A percentile compares a stretch with the other conserved stretches of the same genome.
Conservation (phyloP, 2,329 filamentous ascomycete genomes). For the Alternaria postmessia region DNA sequence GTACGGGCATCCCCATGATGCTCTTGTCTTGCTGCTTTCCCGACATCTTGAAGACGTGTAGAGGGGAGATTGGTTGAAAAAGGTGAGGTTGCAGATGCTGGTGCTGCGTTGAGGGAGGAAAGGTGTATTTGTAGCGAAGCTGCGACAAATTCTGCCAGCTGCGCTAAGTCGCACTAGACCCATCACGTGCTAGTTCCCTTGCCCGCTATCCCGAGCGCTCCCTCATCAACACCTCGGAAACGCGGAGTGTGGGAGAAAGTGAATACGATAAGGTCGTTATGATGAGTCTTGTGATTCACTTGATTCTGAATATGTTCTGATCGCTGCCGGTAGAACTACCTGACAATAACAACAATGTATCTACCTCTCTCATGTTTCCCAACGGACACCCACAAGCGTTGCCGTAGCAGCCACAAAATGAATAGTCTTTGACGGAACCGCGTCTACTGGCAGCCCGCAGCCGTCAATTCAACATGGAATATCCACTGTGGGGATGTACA, state of each 20-base stretch:
- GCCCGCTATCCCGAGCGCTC: conserved; percentile 31
- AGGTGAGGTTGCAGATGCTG: conserved; percentile 25
- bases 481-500: conserved; percentile 31
- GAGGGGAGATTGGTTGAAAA: conserved; percentile 34
- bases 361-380: background rate
- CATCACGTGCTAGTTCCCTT: conserved; percentile 19
- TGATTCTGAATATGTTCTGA: fast-evolving
- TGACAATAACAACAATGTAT: background rate
- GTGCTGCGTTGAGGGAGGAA: conserved; percentile 29
- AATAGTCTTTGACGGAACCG: conserved; percentile 19
- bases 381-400: conserved; percentile 21
- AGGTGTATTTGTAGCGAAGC: conserved; percentile 35
- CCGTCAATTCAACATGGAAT: conserved; percentile 18
- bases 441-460: conserved; percentile 22
- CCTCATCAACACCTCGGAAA: conserved; percentile 32
- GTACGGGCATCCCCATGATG: conserved; percentile 55
- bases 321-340: background rate
- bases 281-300: background rate
- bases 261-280: background rate
- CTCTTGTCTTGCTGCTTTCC: conserved; percentile 11
- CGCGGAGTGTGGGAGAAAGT: conserved; percentile 19
- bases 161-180: conserved; percentile 35
- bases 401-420: conserved; percentile 32
- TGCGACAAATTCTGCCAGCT: conserved; percentile 34
- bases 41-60: conserved; percentile 6